These are phyloP conservation scores for Nitzschia sp. DNA, from an alignment of 108 stramenopile genomes.

Conservation along the genomic window DNA sequence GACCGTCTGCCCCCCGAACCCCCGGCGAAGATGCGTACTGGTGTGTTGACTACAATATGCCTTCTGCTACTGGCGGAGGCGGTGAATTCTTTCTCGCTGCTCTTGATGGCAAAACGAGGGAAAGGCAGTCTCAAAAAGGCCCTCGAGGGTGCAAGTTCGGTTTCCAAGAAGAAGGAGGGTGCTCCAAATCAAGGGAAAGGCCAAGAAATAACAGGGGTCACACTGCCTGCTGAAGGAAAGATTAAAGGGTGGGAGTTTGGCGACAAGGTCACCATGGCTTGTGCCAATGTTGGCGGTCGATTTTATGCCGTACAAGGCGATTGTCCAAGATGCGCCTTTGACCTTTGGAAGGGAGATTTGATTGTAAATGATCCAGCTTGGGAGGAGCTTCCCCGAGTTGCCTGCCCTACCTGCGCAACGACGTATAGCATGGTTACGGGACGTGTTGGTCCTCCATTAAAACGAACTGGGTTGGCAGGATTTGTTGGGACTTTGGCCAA, in stretches of 20 bases:
- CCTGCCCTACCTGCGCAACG: constrained; percentile 82
- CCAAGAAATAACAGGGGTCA: constrained; percentile 88
- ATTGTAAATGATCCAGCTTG: constrained; percentile 60
- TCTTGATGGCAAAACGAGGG: constrained; percentile 66
- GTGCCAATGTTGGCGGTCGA: constrained; percentile 70
- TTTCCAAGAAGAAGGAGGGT: constrained; percentile 20
- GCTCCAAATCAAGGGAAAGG: constrained; percentile 63
- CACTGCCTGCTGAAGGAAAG: constrained; percentile 63
- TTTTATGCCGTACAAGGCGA: constrained; percentile 67
- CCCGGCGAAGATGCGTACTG: neutral
- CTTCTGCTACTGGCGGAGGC: neutral
- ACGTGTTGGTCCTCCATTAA: constrained; percentile 71
- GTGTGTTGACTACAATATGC: neutral
- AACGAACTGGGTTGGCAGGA: constrained; percentile 71
- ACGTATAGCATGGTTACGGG: constrained; percentile 71
- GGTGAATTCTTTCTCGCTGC: constrained; percentile 35
- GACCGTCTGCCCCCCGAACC: too few species aligned
- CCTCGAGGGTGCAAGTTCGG: constrained; percentile 25
- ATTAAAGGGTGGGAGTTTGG: constrained; percentile 89
- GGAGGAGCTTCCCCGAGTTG: constrained; percentile 67
- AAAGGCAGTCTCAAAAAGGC: constrained; percentile 57
- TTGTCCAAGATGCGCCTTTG: constrained; percentile 83
- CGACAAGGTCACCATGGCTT: constrained; percentile 60
- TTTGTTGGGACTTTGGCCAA: constrained; percentile 77
- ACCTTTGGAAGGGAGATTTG: constrained; percentile 74